Base-by-base conservation (phyloP, 1,284 basidiomycete genomes). In the Tilletia setariae region DNA sequence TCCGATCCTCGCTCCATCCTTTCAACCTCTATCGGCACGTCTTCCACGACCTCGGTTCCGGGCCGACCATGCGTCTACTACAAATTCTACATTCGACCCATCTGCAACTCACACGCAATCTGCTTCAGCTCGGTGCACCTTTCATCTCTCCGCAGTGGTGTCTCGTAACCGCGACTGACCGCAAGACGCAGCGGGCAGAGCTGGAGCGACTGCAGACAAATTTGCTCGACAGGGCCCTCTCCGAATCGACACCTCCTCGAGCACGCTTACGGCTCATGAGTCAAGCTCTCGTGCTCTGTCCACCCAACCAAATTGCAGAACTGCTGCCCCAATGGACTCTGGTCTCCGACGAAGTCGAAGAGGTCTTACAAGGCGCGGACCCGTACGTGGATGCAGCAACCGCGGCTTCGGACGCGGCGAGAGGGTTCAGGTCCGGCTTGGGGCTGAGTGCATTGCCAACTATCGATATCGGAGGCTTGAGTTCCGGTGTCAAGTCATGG, bases 21-120 rank as follows among this genome's bases (percentile, higher is more conserved):
- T 59, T 59, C 53, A 59, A 59, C 53, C 53, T 59, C 53, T 59
- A 28, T 30, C 53, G 53, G 19, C 25, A 28, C 53, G 23, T 59
- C n/a, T 59, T 59, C 53, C 53, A 59, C 53, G 9, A 21, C 53
- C 53, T 59, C 19, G n/a, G 9, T 30, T 19, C 8, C 6, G 11
- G 9, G 4, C 16, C 25, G 16, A 30, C 53, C 4, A 59, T 30
- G 23, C 13, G n/a, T 25, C 25, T 59, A 8, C 53, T 59, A 9
- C 28, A 30, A 13, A 16, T 30, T 3, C 53, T 59, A 7, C 21
- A 25, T 15, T 28, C n/a, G 1, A 13, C 28, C 8, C 53, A 59
- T 4, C 8, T 59, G 9, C 23, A 8, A 8, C 53, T 28, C 9
- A 59, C 53, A 19, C 53, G 25, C 21, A 30, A 23, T 21, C 53